These are phyloP conservation scores for Dichomitus squalens DNA, from an alignment of 1,284 basidiomycete genomes.

Conservation along the genomic window DNA sequence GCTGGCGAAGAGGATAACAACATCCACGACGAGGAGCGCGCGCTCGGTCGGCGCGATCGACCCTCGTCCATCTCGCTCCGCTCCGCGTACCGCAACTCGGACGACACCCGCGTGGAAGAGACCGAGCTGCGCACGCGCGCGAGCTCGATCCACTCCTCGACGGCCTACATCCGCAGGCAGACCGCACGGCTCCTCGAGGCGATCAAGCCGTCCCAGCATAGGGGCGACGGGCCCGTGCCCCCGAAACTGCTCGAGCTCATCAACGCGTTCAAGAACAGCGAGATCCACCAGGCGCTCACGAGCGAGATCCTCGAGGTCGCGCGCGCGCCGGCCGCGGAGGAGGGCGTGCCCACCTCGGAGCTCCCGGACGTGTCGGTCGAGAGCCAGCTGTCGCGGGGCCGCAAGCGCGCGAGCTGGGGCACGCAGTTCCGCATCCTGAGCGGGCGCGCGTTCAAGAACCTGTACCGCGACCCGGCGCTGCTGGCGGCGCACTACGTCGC, in stretches of 20 bases:
- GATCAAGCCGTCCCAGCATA: slow-evolving; percentile 47
- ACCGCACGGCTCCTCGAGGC: slow-evolving; percentile 78
- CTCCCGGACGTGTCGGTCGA: slow-evolving; percentile 68
- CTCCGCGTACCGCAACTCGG: slow-evolving; percentile 24
- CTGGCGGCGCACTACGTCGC: slow-evolving; percentile 90
- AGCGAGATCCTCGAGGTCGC: slow-evolving; percentile 58
- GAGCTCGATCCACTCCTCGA: slow-evolving; percentile 48
- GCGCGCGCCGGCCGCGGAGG: slow-evolving; percentile 25
- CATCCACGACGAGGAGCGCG: slow-evolving; percentile 65
- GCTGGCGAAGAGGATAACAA: slow-evolving; percentile 42
- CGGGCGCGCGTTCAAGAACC: slow-evolving; percentile 97
- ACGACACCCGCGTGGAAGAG: slow-evolving; percentile 33
- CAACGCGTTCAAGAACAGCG: slow-evolving; percentile 69
- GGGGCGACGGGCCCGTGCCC: slow-evolving; percentile 46
- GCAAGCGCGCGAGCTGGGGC: slow-evolving; percentile 82
- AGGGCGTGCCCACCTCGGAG: slow-evolving; percentile 40
- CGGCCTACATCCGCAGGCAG: slow-evolving; percentile 68
- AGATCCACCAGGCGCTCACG: slow-evolving; percentile 64
- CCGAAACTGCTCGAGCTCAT: slow-evolving; percentile 79
- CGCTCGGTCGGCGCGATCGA: slow-evolving; percentile 32
- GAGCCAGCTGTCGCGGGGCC: slow-evolving; percentile 69
- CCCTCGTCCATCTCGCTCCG: slow-evolving; percentile 40
- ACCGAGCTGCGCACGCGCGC: slow-evolving; percentile 55
- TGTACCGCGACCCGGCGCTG: slow-evolving; percentile 92
- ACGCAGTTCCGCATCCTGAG: slow-evolving; percentile 94